Conservation (phyloP, 352 stramenopile genomes). For the Phytophthora megakarya region DNA sequence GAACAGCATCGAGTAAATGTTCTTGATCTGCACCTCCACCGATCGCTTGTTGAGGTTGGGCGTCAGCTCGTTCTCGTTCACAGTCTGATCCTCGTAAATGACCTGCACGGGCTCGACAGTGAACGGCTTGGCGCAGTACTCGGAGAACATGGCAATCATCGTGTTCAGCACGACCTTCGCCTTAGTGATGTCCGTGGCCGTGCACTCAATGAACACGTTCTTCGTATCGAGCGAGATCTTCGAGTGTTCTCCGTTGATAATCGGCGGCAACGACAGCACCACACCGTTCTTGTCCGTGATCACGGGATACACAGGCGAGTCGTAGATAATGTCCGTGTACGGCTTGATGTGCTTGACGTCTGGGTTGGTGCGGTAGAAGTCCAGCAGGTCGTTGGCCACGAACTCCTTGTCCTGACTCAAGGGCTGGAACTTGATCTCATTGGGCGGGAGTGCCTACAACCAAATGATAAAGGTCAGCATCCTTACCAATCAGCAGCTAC, state of each 20-base stretch:
- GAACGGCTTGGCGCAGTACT: constrained; percentile 98
- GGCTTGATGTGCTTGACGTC: constrained; percentile 98
- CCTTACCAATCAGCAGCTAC: too few relatives aligned
- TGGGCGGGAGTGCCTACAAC: constrained; percentile 85
- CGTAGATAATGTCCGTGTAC: constrained; percentile 99
- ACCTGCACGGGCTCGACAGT: constrained; percentile 97
- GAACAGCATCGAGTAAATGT: constrained; percentile 91
- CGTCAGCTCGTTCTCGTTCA: constrained; percentile 79
- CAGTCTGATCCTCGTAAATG: constrained; percentile 92
- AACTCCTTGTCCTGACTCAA: constrained; percentile 92
- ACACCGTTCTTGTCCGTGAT: constrained; percentile 96
- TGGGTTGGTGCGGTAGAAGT: constrained; percentile 95
- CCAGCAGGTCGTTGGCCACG: constrained; percentile 94
- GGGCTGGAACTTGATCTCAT: constrained; percentile 97
- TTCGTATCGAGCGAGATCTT: constrained; percentile 97
- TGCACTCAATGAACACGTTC: constrained; percentile 99
- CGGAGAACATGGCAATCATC: constrained; percentile 99
- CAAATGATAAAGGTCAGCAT: too few relatives aligned
- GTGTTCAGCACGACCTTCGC: constrained; percentile 99
- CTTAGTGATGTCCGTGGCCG: constrained; percentile 99
- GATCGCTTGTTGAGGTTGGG: constrained; percentile 93
- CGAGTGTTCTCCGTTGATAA: constrained; percentile 99
- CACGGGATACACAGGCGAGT: constrained; percentile 97
- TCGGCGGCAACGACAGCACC: constrained; percentile 98
- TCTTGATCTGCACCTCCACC: constrained; percentile 83